Base-by-base conservation (phyloP, 495 filamentous ascomycete species). In the Xylaria venustula region DNA sequence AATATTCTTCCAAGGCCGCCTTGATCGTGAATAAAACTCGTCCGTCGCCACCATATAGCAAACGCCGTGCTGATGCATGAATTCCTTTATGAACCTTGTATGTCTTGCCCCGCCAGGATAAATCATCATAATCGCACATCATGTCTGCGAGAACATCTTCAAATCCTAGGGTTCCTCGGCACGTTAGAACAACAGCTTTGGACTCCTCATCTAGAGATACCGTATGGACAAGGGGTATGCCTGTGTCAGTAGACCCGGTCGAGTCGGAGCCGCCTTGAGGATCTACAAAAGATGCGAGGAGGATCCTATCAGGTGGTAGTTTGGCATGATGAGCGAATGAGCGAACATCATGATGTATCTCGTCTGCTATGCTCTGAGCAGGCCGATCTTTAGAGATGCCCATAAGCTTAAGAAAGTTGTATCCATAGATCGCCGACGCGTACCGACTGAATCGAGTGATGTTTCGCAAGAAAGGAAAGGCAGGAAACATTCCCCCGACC, bases 21-120 rank as follows among this genome's bases (percentile, higher is more conserved):
- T 84, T 82, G 26, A 93, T 82, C 0, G 85, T 90, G 49, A 81
- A 77, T 61, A 93, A 80, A 1, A 93, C 86, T 46, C 83, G 73
- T 6, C 87, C 86, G 34, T 85, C 85, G 15, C 77, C 76, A 17
- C 86, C 87, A 66, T 87, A 84, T 0, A 93, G 77, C 1, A 93
- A 77, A 6, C 89, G 82, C 23, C 84, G 78, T 2, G 90, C 90
- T 3, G 88, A 91, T 12, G 89, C 88, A 63, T 90, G 86, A 64
- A 93, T 90, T n/a, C 90, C 90, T 68, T 91, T 92, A 73, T 93
- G 90, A 0, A 91, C 88, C 54, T 87, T 86, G 74, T 91, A 92
- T 2, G 69, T 68, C 50, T 78, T 83, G 14, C 87, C 88, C 50
- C 86, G 82, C 81, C 88, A 89, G 30, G 78, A 62, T 0, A 93